phyloP scores from a whole-genome alignment of 371 early-diverging fungal genomes.

The Mucor lusitanicus region DNA sequence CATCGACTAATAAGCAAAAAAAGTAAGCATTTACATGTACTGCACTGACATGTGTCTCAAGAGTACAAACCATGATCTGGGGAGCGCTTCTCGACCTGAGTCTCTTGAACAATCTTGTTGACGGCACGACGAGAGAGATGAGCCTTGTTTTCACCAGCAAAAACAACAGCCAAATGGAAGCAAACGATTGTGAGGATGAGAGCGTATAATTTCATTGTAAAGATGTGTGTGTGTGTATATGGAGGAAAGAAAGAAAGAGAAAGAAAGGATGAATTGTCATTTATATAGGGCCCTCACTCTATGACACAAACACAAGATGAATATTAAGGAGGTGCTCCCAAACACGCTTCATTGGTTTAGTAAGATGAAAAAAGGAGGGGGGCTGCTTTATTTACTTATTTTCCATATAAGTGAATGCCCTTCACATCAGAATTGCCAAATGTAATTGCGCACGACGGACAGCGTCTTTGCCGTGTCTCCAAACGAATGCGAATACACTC shows the following conservation, averaged over 20 bases:
- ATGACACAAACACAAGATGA: background rate
- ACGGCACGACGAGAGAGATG: background rate
- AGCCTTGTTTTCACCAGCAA: background rate
- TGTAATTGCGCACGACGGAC: constrained; percentile 5
- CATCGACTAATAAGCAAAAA: background rate
- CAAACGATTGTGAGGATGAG: background rate
- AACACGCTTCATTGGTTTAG: background rate
- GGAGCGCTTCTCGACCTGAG: background rate
- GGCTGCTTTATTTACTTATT: constrained; percentile 1
- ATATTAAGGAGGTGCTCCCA: background rate
- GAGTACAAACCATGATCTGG: background rate
- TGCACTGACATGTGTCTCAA: background rate
- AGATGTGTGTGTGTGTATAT: background rate
- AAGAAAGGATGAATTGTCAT: background rate
- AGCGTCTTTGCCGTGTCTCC: constrained; percentile 8
- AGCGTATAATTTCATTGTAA: background rate
- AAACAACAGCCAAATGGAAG: background rate
- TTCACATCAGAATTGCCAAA: constrained; percentile 11
- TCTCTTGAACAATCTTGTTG: background rate
- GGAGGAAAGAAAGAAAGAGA: background rate
- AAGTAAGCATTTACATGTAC: background rate
- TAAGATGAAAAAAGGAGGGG: constrained; percentile 2
- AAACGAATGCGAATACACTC: constrained; percentile 8
- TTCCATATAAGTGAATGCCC: constrained; percentile 5
- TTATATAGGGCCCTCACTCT: background rate